Base-by-base conservation (phyloP, 2,329 filamentous ascomycete genomes). In the Pseudogymnoascus destructans region DNA sequence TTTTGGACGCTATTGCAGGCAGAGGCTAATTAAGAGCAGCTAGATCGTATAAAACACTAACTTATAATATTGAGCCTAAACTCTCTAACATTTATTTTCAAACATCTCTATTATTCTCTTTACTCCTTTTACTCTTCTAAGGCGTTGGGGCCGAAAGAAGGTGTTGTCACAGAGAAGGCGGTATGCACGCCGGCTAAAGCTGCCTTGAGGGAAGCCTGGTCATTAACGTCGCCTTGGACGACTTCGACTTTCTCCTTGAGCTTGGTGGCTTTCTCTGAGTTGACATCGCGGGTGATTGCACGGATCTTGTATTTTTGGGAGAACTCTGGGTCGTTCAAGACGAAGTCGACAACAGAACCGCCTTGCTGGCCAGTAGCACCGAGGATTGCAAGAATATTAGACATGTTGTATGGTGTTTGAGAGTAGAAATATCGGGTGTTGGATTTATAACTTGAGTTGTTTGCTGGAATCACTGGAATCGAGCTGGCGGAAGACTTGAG, bases 301-400 rank as follows among this genome's bases (percentile, higher is more conserved):
- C 78, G 74, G 59, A 80, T 70, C 52, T 69, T 73, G 69, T 73
- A 80, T 58, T 73, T 64, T 40, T 71, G 64, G 1, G 74, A 75
- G 15, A 80, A 71, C 2, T 66, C 64, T 1, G 73, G 63, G 62
- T 79, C 72, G 33, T 70, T 69, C 8, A 79, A 70, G 9, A 80
- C 69, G 23, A 70, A 66, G 54, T 73, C 66, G 58, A 79, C 69
- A 7, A 79, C 70, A 7, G 75, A 75, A 9, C 74, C 69, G 15
- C 78, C 77, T 65, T 80, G 78, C 33, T 75, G 71, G 60, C 77
- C 77, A 0, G 77, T 80, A 19, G 76, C 77, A 7, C 77, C 77
- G 56, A 79, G 77, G 21, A 80, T 70, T 23, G 70, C 46, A 19
- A 52, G 46, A 52, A 30, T 52, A 10, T 52, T 17, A 30, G 46